Conservation (phyloP, 805 yeast species). For the Candida tibetensis region DNA sequence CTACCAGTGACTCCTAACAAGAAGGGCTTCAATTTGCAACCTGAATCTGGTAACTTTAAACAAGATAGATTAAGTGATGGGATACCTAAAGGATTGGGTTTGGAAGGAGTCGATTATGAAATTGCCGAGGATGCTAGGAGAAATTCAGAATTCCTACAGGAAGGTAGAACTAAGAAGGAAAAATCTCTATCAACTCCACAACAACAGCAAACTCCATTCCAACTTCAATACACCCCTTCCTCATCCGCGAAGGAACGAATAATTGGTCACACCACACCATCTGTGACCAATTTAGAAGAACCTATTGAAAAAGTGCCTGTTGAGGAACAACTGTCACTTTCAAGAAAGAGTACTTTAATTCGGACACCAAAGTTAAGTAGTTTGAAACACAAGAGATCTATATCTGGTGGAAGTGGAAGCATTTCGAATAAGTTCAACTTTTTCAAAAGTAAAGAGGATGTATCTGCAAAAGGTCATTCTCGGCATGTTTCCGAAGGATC, state of each 20-base stretch:
- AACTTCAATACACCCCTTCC: slow-evolving; percentile 1
- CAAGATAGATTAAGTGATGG: slow-evolving; percentile 12
- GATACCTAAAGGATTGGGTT: slow-evolving; percentile 37
- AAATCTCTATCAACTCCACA: slow-evolving; percentile 3
- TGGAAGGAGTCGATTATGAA: slow-evolving; percentile 34
- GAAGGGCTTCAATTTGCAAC: slow-evolving; percentile 11
- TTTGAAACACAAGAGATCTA: slow-evolving; percentile 40
- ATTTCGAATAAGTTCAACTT: slow-evolving; percentile 29
- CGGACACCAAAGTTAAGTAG: slow-evolving; percentile 30
- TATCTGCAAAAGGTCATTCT: slow-evolving; percentile 27
- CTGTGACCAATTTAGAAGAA: slow-evolving; percentile 35
- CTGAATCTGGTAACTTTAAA: slow-evolving; percentile 10
- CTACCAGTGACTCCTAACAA: slow-evolving; percentile 27
- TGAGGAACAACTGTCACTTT: slow-evolving; percentile 8
- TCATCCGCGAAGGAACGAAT: slow-evolving; percentile 5
- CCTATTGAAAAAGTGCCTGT: background rate
- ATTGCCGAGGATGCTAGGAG: background rate
- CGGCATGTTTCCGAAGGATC: slow-evolving; percentile 42
- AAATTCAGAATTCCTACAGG: slow-evolving; percentile 1
- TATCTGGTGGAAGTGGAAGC: slow-evolving; percentile 33
- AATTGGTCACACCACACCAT: slow-evolving; percentile 20
- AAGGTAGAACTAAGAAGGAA: slow-evolving; percentile 2
- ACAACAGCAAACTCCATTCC: slow-evolving; percentile 1
- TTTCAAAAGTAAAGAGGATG: slow-evolving; percentile 27
- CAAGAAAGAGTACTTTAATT: slow-evolving; percentile 29